Evolutionary conservation across 2,329 filamentous ascomycete species (phyloP).

Genomic region (Pseudogymnoascus sp.): DNA sequence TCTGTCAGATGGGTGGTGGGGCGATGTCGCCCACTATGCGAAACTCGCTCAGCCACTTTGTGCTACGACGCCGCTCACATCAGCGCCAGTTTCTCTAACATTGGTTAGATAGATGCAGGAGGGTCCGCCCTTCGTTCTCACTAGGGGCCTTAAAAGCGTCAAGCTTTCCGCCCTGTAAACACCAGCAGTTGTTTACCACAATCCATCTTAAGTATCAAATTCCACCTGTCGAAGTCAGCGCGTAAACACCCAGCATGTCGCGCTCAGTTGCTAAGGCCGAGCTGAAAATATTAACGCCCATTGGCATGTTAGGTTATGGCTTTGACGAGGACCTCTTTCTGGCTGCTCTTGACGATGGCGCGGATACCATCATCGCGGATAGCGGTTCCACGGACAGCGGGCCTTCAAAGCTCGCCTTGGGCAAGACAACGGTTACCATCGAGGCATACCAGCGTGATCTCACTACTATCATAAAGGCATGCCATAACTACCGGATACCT

Average conservation of each 20-base stretch:
- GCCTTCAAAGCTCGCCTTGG: conserved; percentile 35
- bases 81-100: no score
- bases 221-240: no score
- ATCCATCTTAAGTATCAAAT: no score
- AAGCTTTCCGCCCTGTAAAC: no score
- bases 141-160: no score
- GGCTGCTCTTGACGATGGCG: conserved; percentile 13
- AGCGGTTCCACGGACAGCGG: conserved; percentile 31
- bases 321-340: conserved; percentile 29
- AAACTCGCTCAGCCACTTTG: no score
- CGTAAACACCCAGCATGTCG: background rate
- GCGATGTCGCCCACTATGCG: no score
- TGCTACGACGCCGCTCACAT: no score
- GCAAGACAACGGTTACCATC: conserved; percentile 33
- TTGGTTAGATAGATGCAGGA: no score
- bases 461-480: conserved; percentile 30
- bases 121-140: no score
- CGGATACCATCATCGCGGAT: conserved; percentile 30
- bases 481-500: conserved; percentile 29
- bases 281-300: conserved; percentile 28
- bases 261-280: background rate
- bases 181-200: no score
- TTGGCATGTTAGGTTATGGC: conserved; percentile 44
- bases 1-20: no score
- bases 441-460: conserved; percentile 37